Evolutionary conservation across 306 rosid species (phyloP).

Genomic region (Quercus ilex): DNA sequence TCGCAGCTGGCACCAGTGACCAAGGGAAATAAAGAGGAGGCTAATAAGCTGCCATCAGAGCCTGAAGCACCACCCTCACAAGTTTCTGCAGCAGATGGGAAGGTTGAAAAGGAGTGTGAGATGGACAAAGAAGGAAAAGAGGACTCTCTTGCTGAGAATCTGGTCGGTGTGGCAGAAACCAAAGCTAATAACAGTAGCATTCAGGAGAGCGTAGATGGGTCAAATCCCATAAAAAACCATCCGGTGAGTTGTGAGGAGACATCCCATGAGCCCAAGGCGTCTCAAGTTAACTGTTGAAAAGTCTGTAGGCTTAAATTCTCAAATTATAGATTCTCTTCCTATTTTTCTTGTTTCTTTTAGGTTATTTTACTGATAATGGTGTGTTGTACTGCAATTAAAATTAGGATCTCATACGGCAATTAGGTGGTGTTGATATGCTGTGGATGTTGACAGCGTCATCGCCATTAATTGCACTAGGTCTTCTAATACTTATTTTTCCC

Average conservation of each 20-base stretch:
- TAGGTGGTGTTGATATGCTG: background rate
- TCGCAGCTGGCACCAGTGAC: background rate
- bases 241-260: background rate
- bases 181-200: no score
- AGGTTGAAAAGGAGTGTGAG: background rate
- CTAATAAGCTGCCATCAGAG: background rate
- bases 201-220: slow-evolving; percentile 1
- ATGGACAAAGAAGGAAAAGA: background rate
- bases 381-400: background rate
- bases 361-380: slow-evolving; percentile 12
- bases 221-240: background rate
- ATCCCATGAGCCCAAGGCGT: slow-evolving; percentile 1
- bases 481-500: background rate
- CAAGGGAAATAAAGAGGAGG: background rate
- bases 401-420: background rate
- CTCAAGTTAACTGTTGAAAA: background rate
- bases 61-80: background rate
- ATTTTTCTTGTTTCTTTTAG: background rate
- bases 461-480: background rate
- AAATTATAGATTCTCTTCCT: background rate
- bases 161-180: background rate
- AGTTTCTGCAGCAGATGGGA: background rate
- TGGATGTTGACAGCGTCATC: background rate
- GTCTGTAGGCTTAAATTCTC: background rate
- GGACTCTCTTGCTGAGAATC: background rate